Conservation (phyloP, 2,329 filamentous ascomycete species). For the Xylariaceae sp. region DNA sequence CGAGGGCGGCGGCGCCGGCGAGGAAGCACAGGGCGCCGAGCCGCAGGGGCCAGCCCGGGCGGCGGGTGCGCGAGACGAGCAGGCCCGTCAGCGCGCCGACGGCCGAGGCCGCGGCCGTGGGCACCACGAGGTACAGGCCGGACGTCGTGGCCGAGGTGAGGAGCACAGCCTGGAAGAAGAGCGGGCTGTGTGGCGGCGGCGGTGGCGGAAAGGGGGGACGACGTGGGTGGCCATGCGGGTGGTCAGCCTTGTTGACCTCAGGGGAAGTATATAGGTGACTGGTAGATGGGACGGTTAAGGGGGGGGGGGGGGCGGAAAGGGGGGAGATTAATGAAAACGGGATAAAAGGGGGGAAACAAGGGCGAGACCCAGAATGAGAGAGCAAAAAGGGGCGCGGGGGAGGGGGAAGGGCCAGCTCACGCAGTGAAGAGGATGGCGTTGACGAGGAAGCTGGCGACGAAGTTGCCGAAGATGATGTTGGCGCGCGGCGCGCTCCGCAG, state of each 20-base stretch:
- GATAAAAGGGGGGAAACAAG: too few species aligned
- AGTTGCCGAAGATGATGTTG: slow-evolving; percentile 51
- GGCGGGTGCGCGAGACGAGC: slow-evolving; percentile 51
- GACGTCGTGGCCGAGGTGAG: slow-evolving; percentile 62
- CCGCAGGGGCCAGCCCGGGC: slow-evolving; percentile 51
- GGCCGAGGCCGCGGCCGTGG: slow-evolving; percentile 48
- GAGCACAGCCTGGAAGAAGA: slow-evolving; percentile 72
- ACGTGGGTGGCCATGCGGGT: neutral
- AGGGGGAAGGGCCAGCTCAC: slow-evolving; percentile 27
- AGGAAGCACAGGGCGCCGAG: slow-evolving; percentile 42
- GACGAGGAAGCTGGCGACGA: slow-evolving; percentile 40
- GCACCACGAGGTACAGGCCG: slow-evolving; percentile 62
- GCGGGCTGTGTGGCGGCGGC: slow-evolving; percentile 40
- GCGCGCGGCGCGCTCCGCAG: slow-evolving; percentile 42
- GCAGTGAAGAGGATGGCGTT: slow-evolving; percentile 55
- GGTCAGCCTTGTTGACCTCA: too few species aligned
- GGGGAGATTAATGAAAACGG: slow-evolving; percentile 1
- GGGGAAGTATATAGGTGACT: neutral
- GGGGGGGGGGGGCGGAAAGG: neutral
- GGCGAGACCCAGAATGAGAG: neutral
- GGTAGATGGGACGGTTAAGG: neutral
- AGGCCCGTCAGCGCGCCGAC: slow-evolving; percentile 54
- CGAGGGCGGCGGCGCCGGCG: slow-evolving; percentile 42
- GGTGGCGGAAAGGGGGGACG: slow-evolving; percentile 1
- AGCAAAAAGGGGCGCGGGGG: neutral